Evolutionary conservation across 2,329 filamentous ascomycete species (phyloP).

Genomic region (Allantophomopsis lycopodina): DNA sequence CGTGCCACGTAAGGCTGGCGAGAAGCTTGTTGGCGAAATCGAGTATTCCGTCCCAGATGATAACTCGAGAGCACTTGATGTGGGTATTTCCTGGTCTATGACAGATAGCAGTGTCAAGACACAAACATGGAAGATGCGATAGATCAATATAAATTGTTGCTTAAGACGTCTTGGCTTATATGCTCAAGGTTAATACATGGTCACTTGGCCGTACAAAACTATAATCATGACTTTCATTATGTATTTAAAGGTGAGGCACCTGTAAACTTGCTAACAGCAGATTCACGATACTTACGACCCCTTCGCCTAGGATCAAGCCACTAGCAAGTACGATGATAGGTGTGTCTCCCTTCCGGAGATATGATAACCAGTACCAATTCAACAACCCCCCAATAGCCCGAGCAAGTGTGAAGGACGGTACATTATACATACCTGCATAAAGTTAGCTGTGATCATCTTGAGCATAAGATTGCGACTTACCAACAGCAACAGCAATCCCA

Average conservation of each 20-base stretch:
- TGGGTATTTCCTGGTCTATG: slow-evolving; percentile 45
- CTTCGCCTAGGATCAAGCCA: slow-evolving; percentile 85
- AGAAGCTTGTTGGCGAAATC: slow-evolving; percentile 51
- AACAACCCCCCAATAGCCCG: slow-evolving; percentile 67
- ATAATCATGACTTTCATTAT: not conserved
- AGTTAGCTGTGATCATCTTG: not conserved
- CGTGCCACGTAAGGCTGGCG: slow-evolving; percentile 33
- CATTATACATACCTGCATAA: slow-evolving; percentile 78
- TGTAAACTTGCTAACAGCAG: slow-evolving; percentile 63
- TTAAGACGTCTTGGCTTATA: too few species aligned
- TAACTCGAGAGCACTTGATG: slow-evolving; percentile 54
- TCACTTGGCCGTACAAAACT: too few species aligned
- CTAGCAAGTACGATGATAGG: slow-evolving; percentile 79
- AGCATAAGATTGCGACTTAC: slow-evolving; percentile 27
- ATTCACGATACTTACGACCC: slow-evolving; percentile 84
- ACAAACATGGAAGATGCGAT: slow-evolving; percentile 18
- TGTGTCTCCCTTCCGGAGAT: slow-evolving; percentile 44
- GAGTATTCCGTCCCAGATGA: slow-evolving; percentile 56
- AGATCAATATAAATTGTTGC: too few species aligned
- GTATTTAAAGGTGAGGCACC: slow-evolving; percentile 51
- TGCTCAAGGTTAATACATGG: too few species aligned
- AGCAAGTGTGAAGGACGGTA: slow-evolving; percentile 87
- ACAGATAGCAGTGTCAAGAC: slow-evolving; percentile 9
- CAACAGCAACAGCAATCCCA: slow-evolving; percentile 90
- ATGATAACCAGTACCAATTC: slow-evolving; percentile 64